Base-by-base conservation (phyloP, 257 asterid genomes). In the Solanum pinnatisectum region DNA sequence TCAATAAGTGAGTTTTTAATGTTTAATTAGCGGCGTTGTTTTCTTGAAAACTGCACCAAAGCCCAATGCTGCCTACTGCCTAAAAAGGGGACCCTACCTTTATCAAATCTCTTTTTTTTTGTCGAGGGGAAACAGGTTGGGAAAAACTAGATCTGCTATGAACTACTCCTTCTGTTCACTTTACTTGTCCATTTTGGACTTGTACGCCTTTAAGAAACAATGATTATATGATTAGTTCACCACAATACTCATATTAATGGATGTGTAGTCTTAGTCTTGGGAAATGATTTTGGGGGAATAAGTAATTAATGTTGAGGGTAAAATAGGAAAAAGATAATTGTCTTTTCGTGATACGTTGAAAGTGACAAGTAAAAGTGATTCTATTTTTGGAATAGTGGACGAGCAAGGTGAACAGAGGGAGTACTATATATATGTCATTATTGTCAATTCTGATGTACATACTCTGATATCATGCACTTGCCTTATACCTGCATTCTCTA, bases 1-100 rank as follows among this genome's bases (percentile, higher is more conserved):
- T 52, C 88, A 90, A 92, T 87, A 90, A 91, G 99, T 96, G 89
- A 89, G 94, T 91, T 37, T 65, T 42, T 72, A 49, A 49, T 23
- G 42, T 20, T 82, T 82, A 49, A 20, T 82, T 49, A 82, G 86
- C 52, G 12, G 71, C 36, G 82, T 39, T 40, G 74, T 85, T 74
- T 10, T 56, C 44, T 77, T 36, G 5, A 15, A 36, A 44, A 20
- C 15, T 49, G 35, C 12, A 18, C 84, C 37, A 32, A 42, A 52
- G 23, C 86, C 7, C 40, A 5, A 30, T 82, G 44, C 32, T 82
- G 7, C 44, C 86, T 18, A 49, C 70, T 18, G 71, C 32, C 30
- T 82, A 33, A 82, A 82, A 22, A 49, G 68, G 30, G 30, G 18
- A 30, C 44, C 32, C 32, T 82, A 32, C 86, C 20, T 5, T 49